phyloP scores from a whole-genome alignment of 345 rosid species.

The Laguncularia racemosa region DNA sequence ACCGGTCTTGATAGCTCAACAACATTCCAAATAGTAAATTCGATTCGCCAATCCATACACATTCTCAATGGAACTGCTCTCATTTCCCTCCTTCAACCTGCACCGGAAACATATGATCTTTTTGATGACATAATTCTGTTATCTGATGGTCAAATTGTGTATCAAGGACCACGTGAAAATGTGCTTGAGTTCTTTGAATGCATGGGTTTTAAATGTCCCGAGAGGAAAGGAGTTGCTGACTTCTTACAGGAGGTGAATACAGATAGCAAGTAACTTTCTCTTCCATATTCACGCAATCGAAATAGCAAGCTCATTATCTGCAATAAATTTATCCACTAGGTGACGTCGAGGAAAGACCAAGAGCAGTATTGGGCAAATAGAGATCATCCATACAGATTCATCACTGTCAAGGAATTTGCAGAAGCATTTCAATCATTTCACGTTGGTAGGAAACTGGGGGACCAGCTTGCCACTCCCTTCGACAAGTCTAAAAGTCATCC shows the following conservation, averaged over 20 bases:
- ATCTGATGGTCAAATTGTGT: constrained; percentile 73
- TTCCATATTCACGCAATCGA: too few relatives aligned
- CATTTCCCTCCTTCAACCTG: constrained; percentile 80
- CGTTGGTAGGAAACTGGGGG: constrained; percentile 52
- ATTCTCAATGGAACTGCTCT: constrained; percentile 63
- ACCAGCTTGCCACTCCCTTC: constrained; percentile 56
- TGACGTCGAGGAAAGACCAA: constrained; percentile 77
- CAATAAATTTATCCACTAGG: constrained; percentile 14
- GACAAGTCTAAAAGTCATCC: constrained; percentile 73
- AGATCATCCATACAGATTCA: constrained; percentile 53
- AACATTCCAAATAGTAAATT: constrained; percentile 69
- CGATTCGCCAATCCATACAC: constrained; percentile 48
- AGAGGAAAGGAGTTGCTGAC: constrained; percentile 81
- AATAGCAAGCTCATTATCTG: neutral
- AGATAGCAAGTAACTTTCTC: too few relatives aligned
- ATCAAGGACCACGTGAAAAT: constrained; percentile 64
- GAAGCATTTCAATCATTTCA: constrained; percentile 66
- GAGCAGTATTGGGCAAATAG: constrained; percentile 63
- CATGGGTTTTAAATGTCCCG: constrained; percentile 68
- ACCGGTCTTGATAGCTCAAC: constrained; percentile 87
- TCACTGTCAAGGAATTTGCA: constrained; percentile 48
- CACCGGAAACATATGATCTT: constrained; percentile 66
- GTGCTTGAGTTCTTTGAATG: constrained; percentile 59
- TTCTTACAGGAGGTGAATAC: constrained; percentile 67
- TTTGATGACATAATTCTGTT: constrained; percentile 74